Evolutionary conservation across 164 flowering plant species (phyloP), one percentile per base, ranked within the genome.

Genomic region (Annona squamosa): DNA sequence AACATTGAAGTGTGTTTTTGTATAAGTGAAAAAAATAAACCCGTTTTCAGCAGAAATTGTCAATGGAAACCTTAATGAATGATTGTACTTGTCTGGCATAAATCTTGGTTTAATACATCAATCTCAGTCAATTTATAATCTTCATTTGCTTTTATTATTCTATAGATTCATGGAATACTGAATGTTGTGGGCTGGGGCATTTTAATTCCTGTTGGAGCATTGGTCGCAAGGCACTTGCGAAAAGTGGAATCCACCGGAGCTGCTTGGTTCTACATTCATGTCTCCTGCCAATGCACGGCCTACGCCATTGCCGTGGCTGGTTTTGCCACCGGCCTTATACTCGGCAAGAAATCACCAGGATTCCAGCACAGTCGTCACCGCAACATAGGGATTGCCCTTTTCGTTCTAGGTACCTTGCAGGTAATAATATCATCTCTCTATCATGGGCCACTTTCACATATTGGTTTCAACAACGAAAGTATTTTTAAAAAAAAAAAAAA

Each of bases 151-250:
- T 46, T 71, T 66, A n/a, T 16, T 68, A 5, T 47, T 71, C 9
- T 66, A 52, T 82, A 92, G 98, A 89, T 85, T 78, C 98, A 93
- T 83, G 98, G 98, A 72, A 71, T 93, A 12, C 76, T 93, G 74
- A 91, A 90, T 78, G 88, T 79, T 42, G 84, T 90, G 73, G 88
- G 97, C 72, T 93, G 98, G 98, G 97, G 97, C n/a, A 72, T 90
- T 67, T 7, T 93, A 83, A 85, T 93, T 74, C 97, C 98, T 0
- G 1, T 84, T 2, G 98, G 96, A 42, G 80, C 72, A 26, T 79
- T 87, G 64, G 84, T 87, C 0, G 91, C 98, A 2, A 81, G 98
- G 80, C 88, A 91, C 74, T 0, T 89, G 72, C 87, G 82, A 57
- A 72, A 81, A 5, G 84, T 90, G 69, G 74, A 80, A 71, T 81